These are phyloP conservation scores for Scleromitrula shiraiana DNA, from an alignment of 2,329 filamentous ascomycete genomes.

Conservation along the genomic window DNA sequence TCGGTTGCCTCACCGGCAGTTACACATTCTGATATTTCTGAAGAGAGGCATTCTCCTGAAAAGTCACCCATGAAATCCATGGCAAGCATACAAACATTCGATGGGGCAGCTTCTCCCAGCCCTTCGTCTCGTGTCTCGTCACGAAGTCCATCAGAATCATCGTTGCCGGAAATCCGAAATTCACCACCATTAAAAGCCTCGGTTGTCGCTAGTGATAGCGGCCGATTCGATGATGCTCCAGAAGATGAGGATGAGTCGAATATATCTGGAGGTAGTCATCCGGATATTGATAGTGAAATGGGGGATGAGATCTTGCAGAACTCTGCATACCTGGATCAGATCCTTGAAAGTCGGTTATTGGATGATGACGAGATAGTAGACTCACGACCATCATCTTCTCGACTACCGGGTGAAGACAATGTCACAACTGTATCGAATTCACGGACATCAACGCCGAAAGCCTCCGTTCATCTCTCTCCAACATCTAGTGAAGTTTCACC, in stretches of 20 bases:
- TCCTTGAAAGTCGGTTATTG: slow-evolving; percentile 26
- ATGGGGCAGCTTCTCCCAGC: slow-evolving; percentile 17
- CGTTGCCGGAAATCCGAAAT: slow-evolving; percentile 9
- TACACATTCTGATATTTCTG: slow-evolving; percentile 37
- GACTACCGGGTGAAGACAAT: slow-evolving; percentile 1
- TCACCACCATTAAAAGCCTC: slow-evolving; percentile 13
- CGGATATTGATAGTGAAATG: slow-evolving; percentile 17
- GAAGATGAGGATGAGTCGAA: slow-evolving; percentile 25
- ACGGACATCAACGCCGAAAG: slow-evolving; percentile 41
- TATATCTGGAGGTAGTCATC: slow-evolving; percentile 16
- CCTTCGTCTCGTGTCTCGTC: slow-evolving; percentile 15
- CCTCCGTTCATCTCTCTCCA: slow-evolving; percentile 33
- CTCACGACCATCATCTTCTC: slow-evolving; percentile 21
- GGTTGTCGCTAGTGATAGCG: slow-evolving; percentile 23
- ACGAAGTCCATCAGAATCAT: slow-evolving; percentile 13
- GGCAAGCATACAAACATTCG: slow-evolving; percentile 21
- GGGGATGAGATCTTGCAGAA: slow-evolving; percentile 25
- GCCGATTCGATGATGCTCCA: slow-evolving; percentile 29
- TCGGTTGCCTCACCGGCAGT: slow-evolving; percentile 50
- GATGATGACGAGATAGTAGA: slow-evolving; percentile 25
- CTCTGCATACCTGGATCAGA: slow-evolving; percentile 27
- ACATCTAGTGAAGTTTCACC: slow-evolving; percentile 22
- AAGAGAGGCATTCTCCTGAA: slow-evolving; percentile 13
- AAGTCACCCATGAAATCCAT: slow-evolving; percentile 30
- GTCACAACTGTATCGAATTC: neutral